Conservation (phyloP, 2,329 filamentous ascomycete genomes). For the Paramyrothecium roridum region DNA sequence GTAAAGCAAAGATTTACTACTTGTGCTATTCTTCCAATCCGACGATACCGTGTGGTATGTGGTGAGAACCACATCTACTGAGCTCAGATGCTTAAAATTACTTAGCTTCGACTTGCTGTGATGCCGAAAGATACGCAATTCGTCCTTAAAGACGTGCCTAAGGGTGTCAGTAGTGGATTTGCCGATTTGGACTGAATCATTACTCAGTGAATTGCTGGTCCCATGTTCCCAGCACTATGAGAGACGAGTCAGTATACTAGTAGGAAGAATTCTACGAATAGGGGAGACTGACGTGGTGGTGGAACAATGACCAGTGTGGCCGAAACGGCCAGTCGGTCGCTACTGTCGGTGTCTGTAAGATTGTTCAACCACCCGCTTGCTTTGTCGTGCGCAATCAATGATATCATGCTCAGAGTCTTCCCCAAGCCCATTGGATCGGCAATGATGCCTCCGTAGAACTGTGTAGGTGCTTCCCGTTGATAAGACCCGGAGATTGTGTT, state of each 20-base stretch:
- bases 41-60: conserved; percentile 37
- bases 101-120: conserved; percentile 21
- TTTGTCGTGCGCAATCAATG: conserved; percentile 27
- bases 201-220: conserved; percentile 27
- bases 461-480: conserved; percentile 25
- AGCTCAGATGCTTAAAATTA: conserved; percentile 6
- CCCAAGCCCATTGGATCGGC: conserved; percentile 45
- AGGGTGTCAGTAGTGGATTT: too few relatives aligned
- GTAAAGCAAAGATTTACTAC: conserved; percentile 23
- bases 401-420: conserved; percentile 41
- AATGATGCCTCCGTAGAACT: conserved; percentile 40
- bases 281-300: conserved; percentile 24
- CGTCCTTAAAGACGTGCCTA: too few relatives aligned
- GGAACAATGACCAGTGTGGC: conserved; percentile 34
- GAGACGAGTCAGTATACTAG: too few relatives aligned
- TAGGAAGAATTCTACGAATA: too few relatives aligned
- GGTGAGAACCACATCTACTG: conserved; percentile 28
- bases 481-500: conserved; percentile 26
- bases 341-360: too few relatives aligned
- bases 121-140: too few relatives aligned
- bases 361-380: too few relatives aligned
- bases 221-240: conserved; percentile 36
- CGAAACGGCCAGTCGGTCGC: too few relatives aligned
- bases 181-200: too few relatives aligned
- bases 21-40: conserved; percentile 34